phyloP scores from a whole-genome alignment of 2,329 filamentous ascomycete genomes.

The Cadophora luteo-olivacea region DNA sequence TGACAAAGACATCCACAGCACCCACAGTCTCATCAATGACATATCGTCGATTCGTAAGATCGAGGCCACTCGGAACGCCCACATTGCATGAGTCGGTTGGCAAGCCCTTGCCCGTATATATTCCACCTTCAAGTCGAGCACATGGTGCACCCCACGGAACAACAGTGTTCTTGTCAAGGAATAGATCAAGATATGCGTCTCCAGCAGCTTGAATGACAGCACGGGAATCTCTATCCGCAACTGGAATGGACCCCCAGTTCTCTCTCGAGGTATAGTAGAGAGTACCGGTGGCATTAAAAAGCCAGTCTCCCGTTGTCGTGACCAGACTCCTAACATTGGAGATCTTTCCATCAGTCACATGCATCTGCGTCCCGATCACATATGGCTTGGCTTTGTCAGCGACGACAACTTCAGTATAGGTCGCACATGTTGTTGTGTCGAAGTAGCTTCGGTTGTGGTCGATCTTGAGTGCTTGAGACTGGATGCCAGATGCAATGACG shows the following conservation, averaged over 20 bases:
- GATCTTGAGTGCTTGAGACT: constrained; percentile 17
- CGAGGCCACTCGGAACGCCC: background rate
- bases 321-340: constrained; percentile 21
- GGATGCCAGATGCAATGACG: constrained; percentile 17
- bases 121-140: constrained; percentile 21
- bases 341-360: constrained; percentile 14
- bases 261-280: constrained; percentile 24
- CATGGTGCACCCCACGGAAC: constrained; percentile 25
- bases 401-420: constrained; percentile 24
- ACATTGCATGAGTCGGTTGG: constrained; percentile 6
- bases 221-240: constrained; percentile 20
- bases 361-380: constrained; percentile 20
- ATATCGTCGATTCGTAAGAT: constrained; percentile 18
- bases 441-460: constrained; percentile 23
- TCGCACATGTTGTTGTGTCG: constrained; percentile 24
- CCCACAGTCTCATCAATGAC: constrained; percentile 27
- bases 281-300: constrained; percentile 24
- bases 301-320: constrained; percentile 20
- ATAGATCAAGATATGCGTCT: constrained; percentile 26
- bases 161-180: constrained; percentile 11
- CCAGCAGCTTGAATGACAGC: constrained; percentile 24
- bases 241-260: constrained; percentile 24
- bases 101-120: constrained; percentile 19
- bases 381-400: constrained; percentile 18
- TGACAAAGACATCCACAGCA: constrained; percentile 24